These are phyloP conservation scores for Silene latifolia DNA, from an alignment of 148 eudicot species.

Conservation along the genomic window DNA sequence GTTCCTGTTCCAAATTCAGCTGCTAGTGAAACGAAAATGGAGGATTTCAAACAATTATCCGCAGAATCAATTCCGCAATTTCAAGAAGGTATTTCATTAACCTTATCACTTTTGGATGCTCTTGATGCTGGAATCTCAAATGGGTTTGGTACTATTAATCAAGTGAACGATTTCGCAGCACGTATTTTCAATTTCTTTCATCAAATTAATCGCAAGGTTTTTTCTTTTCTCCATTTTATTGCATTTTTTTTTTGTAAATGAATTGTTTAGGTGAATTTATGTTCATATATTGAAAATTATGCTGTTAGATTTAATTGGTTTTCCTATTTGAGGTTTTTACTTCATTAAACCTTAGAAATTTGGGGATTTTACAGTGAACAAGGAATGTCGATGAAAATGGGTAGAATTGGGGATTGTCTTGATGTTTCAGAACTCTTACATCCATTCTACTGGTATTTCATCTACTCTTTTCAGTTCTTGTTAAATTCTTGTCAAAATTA, in stretches of 20 bases:
- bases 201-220: conserved; percentile 44
- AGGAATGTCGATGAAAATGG: too few relatives aligned
- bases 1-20: not conserved
- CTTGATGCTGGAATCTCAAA: conserved; percentile 64
- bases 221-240: not conserved
- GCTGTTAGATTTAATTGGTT: not conserved
- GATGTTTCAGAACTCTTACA: too few relatives aligned
- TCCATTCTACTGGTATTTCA: too few relatives aligned
- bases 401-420: too few relatives aligned
- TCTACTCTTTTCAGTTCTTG: too few relatives aligned
- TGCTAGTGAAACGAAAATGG: not conserved
- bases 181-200: conserved; percentile 45
- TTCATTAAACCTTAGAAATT: too few relatives aligned
- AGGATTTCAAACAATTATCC: conserved; percentile 26
- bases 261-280: not conserved
- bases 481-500: too few relatives aligned
- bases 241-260: not conserved
- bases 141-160: conserved; percentile 50
- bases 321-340: too few relatives aligned
- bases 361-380: too few relatives aligned
- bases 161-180: conserved; percentile 37
- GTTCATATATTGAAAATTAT: not conserved
- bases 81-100: conserved; percentile 52
- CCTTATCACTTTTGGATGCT: conserved; percentile 63
- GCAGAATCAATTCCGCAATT: conserved; percentile 39